A percentile compares a stretch with the other conserved stretches of the same genome.
These are phyloP conservation scores for Ustilago cynodontis DNA, from an alignment of 1,284 basidiomycete genomes.

Conservation along the genomic window DNA sequence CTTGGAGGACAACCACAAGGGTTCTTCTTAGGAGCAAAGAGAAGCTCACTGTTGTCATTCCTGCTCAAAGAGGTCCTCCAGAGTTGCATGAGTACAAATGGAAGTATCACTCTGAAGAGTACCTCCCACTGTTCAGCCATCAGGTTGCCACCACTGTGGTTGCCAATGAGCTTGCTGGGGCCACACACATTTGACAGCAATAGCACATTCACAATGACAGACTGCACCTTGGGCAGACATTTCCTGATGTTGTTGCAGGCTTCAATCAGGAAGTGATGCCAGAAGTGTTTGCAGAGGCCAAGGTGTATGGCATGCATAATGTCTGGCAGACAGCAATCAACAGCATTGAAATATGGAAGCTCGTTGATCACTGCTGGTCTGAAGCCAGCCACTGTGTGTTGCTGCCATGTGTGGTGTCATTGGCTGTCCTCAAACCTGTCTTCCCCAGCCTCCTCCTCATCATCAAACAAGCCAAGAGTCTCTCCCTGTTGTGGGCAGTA, in stretches of 20 bases:
- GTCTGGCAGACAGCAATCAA: neutral
- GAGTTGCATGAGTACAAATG: conserved; percentile 9
- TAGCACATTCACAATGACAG: neutral
- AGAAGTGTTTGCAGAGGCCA: conserved; percentile 20
- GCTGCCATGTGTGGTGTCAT: too few relatives aligned
- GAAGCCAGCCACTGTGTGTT: too few relatives aligned
- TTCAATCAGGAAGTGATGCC: conserved; percentile 6
- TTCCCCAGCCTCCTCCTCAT: too few relatives aligned
- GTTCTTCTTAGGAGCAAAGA: too few relatives aligned
- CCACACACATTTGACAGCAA: neutral
- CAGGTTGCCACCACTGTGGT: neutral
- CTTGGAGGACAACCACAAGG: too few relatives aligned
- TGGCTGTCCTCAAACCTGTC: too few relatives aligned
- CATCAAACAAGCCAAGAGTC: too few relatives aligned
- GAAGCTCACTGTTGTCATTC: too few relatives aligned
- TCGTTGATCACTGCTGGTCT: neutral
- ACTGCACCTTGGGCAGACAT: neutral
- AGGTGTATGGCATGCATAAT: conserved; percentile 18
- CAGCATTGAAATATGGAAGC: conserved; percentile 13
- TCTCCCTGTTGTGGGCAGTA: neutral
- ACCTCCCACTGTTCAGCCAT: conserved; percentile 1
- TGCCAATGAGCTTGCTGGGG: neutral
- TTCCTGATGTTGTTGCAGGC: conserved; percentile 1
- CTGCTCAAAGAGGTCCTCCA: conserved; percentile 1
- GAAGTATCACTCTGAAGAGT: neutral